These are phyloP conservation scores for Candida hispaniensis DNA, from an alignment of 805 yeast genomes.

Conservation along the genomic window DNA sequence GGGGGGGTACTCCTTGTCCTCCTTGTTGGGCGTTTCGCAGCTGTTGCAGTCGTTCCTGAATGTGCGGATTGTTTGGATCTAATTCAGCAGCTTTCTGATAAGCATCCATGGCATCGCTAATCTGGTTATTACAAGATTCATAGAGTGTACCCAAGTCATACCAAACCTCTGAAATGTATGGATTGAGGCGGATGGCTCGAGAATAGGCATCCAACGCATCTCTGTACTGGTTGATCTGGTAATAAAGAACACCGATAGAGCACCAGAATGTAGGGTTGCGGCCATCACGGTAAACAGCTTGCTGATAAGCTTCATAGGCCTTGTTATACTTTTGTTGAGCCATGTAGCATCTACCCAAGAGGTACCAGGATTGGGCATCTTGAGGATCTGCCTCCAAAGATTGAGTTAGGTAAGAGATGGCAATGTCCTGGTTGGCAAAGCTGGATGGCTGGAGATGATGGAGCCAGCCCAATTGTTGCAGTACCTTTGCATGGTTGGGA, in stretches of 20 bases:
- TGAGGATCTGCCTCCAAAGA: slow-evolving; percentile 79
- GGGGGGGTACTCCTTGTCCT: slow-evolving; percentile 37
- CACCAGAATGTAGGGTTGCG: slow-evolving; percentile 98
- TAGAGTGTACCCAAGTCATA: slow-evolving; percentile 94
- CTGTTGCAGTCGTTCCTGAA: slow-evolving; percentile 84
- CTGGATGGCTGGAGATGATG: slow-evolving; percentile 60
- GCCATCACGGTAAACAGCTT: slow-evolving; percentile 93
- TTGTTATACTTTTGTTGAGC: slow-evolving; percentile 88
- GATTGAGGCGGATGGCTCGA: slow-evolving; percentile 88
- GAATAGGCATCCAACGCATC: slow-evolving; percentile 98
- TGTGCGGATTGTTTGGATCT: slow-evolving; percentile 90
- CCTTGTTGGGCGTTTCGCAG: slow-evolving; percentile 32
- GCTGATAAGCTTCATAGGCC: slow-evolving; percentile 97
- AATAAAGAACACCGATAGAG: slow-evolving; percentile 87
- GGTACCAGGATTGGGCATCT: slow-evolving; percentile 97
- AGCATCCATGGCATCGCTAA: slow-evolving; percentile 91
- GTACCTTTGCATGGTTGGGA: slow-evolving; percentile 90
- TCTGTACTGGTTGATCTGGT: slow-evolving; percentile 89
- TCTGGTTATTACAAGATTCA: slow-evolving; percentile 94
- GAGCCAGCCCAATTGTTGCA: slow-evolving; percentile 92
- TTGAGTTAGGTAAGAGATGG: slow-evolving; percentile 70
- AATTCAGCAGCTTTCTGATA: slow-evolving; percentile 92
- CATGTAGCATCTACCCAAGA: slow-evolving; percentile 94
- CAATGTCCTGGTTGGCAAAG: slow-evolving; percentile 73
- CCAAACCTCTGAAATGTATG: slow-evolving; percentile 96